A percentile compares a stretch with the other conserved stretches of the same genome.
Evolutionary conservation across 1,284 basidiomycete genomes (phyloP).

Genomic region (Bjerkandera adusta): DNA sequence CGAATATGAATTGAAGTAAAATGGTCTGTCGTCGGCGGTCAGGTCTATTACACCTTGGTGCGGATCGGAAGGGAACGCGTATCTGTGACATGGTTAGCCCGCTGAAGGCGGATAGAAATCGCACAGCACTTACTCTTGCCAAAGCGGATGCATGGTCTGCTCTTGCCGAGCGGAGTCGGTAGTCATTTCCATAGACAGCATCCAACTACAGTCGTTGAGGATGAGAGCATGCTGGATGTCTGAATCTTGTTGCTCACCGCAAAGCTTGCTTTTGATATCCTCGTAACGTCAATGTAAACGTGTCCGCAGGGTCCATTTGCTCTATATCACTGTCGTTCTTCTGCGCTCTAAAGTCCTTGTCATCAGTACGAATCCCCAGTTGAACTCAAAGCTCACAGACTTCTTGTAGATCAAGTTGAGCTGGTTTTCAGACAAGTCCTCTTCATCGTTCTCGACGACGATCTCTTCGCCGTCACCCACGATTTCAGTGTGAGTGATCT

Average conservation of each 20-base stretch:
- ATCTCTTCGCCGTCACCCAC: constrained; percentile 68
- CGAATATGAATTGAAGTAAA: constrained; percentile 92
- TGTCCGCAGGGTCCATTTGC: constrained; percentile 80
- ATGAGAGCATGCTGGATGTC: not conserved
- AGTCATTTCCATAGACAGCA: constrained; percentile 85
- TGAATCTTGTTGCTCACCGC: constrained; percentile 38
- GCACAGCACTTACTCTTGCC: constrained; percentile 77
- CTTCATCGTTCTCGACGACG: constrained; percentile 69
- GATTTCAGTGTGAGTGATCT: constrained; percentile 42
- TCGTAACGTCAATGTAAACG: constrained; percentile 79
- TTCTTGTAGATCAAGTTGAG: constrained; percentile 80
- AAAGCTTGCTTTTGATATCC: constrained; percentile 96
- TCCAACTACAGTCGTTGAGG: constrained; percentile 63
- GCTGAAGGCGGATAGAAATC: constrained; percentile 1
- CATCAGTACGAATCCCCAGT: not conserved
- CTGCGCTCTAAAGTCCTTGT: constrained; percentile 66
- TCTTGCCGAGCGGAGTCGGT: constrained; percentile 68
- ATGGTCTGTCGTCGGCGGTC: constrained; percentile 65
- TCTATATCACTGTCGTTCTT: constrained; percentile 74
- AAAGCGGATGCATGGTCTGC: constrained; percentile 86
- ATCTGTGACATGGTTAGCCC: constrained; percentile 43
- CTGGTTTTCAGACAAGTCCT: constrained; percentile 77
- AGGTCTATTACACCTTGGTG: constrained; percentile 58
- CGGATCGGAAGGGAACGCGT: constrained; percentile 62
- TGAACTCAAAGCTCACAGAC: constrained; percentile 38